Conservation (phyloP, 768 basidiomycete genomes). For the Leccinum ochraceum region DNA sequence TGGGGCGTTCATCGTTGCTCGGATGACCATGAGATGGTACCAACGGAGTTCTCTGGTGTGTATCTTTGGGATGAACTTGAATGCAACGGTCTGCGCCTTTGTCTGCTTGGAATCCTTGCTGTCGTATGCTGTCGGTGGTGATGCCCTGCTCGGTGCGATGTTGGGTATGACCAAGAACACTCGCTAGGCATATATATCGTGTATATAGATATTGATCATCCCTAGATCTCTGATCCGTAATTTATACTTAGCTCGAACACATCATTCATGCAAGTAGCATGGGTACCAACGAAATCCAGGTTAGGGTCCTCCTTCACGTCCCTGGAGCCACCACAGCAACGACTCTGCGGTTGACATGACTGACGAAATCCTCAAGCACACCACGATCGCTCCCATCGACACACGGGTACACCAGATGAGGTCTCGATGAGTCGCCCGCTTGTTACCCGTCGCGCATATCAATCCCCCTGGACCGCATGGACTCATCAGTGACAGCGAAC, state of each 20-base stretch:
- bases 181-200: constrained; percentile 8
- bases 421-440: constrained; percentile 4
- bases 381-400: constrained; percentile 54
- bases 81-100: constrained; percentile 10
- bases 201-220: background rate
- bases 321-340: background rate
- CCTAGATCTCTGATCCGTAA: constrained; percentile 1
- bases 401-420: constrained; percentile 54
- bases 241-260: too few species aligned
- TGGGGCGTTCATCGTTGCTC: constrained; percentile 17
- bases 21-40: constrained; percentile 1
- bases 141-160: background rate
- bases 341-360: constrained; percentile 61
- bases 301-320: background rate
- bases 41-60: background rate
- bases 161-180: background rate
- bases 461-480: constrained; percentile 46
- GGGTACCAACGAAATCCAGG: background rate
- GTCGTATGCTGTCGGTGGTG: constrained; percentile 12
- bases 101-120: constrained; percentile 12
- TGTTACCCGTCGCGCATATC: constrained; percentile 59
- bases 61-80: background rate
- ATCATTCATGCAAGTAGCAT: background rate
- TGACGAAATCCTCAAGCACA: constrained; percentile 66
- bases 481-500: constrained; percentile 10